Evolutionary conservation across 2,329 filamentous ascomycete species (phyloP), one percentile per base, ranked within the genome.

Genomic region (Bipolaris sorokiniana): DNA sequence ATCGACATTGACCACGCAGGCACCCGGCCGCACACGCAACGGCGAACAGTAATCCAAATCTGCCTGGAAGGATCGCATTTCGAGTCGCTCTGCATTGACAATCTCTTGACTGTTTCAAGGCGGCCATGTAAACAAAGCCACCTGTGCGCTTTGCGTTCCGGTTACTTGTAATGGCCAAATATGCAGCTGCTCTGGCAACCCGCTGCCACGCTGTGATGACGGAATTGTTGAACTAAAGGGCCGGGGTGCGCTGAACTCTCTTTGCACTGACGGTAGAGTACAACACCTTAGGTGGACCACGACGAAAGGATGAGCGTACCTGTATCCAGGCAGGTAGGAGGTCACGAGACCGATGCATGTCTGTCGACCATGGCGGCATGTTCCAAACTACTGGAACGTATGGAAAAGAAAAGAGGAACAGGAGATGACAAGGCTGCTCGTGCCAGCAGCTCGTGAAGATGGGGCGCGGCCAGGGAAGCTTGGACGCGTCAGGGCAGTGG

Each of bases 401-500:
- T 11, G 34, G 20, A 36, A 26, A 23, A 38, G 33, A 22, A 48
- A 48, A 48, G 45, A 37, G 46, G 20, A 37, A 36, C 20, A n/a
- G n/a, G 16, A 42, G 38, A 33, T 9, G 10, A 45, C 0, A 5
- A 28, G 22, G 22, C 46, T 7, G 33, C 26, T 46, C 7, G 47
- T 26, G 23, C 23, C 38, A 26, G 26, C 11, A 31, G 28, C 11
- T 46, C 26, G 46, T 37, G 42, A 40, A 16, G 34, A 26, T 48
- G 36, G 36, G 10, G 16, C 11, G 5, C 18, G 31, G 31, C n/a
- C 7, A 50, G 37, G 23, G 20, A 10, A 31, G 49, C 40, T 33
- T 41, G 26, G 26, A 41, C 23, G 38, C 48, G 23, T 51, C 52
- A 37, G 36, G 22, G 54, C 23, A 23, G 47, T 46, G 50, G 50